Conservation (phyloP, 1,284 basidiomycete species). For the Mycena sp. region DNA sequence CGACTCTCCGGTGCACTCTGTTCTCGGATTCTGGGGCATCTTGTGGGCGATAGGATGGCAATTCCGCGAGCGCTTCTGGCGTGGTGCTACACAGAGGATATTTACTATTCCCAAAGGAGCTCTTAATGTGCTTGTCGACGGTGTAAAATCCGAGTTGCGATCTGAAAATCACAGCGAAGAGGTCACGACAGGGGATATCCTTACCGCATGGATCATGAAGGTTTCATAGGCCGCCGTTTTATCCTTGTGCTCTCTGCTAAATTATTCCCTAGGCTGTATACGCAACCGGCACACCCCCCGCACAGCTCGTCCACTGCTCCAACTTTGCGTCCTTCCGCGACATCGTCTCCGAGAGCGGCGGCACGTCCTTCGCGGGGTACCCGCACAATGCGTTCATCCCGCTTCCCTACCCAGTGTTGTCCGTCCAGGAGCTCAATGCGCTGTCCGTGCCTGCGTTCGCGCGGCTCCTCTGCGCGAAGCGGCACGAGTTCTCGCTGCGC, state of each 20-base stretch:
- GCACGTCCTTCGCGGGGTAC: conserved; percentile 36
- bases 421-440: conserved; percentile 42
- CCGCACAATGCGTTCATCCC: conserved; percentile 51
- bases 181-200: conserved; percentile 47
- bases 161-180: conserved; percentile 23
- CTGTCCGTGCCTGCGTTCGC: conserved; percentile 41
- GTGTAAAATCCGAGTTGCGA: conserved; percentile 36
- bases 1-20: conserved; percentile 8
- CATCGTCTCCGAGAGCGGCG: conserved; percentile 34
- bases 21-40: conserved; percentile 16
- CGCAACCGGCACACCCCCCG: conserved; percentile 37
- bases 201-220: conserved; percentile 50
- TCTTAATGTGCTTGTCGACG: conserved; percentile 37
- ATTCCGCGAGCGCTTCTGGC: conserved; percentile 28
- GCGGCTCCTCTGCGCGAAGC: conserved; percentile 35
- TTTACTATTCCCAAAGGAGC: conserved; percentile 32
- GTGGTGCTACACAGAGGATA: conserved; percentile 20
- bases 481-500: conserved; percentile 37
- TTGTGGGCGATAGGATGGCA: conserved; percentile 25
- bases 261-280: conserved; percentile 40
- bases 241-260: not conserved
- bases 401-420: conserved; percentile 47
- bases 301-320: conserved; percentile 42
- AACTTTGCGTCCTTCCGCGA: conserved; percentile 48
- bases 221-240: conserved; percentile 28